Evolutionary conservation across 805 yeast genomes (phyloP), one percentile per base, ranked within the genome.

Genomic region (Ogataea paradorogensis): DNA sequence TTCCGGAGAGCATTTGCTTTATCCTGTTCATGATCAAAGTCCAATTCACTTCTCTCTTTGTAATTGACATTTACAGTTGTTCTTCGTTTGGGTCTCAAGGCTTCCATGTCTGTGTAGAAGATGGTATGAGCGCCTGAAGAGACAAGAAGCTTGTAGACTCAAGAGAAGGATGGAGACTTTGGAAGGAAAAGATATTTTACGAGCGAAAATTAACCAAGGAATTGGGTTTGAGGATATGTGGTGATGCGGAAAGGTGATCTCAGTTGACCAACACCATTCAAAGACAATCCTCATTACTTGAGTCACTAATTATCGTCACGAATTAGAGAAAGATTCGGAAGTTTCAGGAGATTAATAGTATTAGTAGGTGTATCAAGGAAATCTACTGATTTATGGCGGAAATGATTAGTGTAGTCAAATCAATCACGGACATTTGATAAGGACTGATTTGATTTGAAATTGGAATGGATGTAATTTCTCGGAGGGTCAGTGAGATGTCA

Each of bases 51-150:
- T 32, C 58, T 57, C 42, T 62, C 66, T 35, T 58, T 62, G 43
- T 63, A 63, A 40, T 59, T 62, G 22, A 63, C 58, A 43, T 53
- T 50, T 21, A 52, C 52, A 1, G 65, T 55, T 2, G 66, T 51
- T 39, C 49, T 56, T 30, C 68, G 48, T 34, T 59, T 61, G 3
- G 66, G 66, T 13, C 63, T 43, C 8, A 46, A 33, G 9, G 45
- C 16, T 3, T 42, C 44, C 55, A 48, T 48, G 15, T 10, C 24
- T 7, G 10, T 15, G 16, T 23, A 23, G n/a, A 13, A 3, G 30
- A 22, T 9, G 13, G 11, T 10, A 16, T 16, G 16, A 10, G 16
- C 9, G 27, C 22, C 21, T 3, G 11, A 7, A 15, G 18, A 28
- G 22, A 15, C n/a, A 4, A 15, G 15, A 15, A 5, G 27, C 27